Evolutionary conservation across 2,329 filamentous ascomycete genomes (phyloP).

Genomic region (Diaporthe capsici): DNA sequence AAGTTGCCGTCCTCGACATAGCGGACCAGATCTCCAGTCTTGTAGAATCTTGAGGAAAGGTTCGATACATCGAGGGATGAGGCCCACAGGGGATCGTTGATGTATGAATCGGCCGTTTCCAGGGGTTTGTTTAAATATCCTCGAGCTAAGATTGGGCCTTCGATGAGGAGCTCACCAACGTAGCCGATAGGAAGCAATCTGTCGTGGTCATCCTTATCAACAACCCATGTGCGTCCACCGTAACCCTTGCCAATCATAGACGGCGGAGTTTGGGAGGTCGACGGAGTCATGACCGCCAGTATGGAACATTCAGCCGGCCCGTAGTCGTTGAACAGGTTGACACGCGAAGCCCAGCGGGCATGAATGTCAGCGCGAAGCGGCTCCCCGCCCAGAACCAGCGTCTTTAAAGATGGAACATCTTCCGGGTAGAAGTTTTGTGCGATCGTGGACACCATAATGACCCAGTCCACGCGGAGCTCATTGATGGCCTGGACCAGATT

Average conservation of each 20-base stretch:
- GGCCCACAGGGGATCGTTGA: constrained; percentile 50
- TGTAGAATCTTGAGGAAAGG: neutral
- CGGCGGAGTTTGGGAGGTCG: neutral
- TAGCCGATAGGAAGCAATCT: constrained; percentile 62
- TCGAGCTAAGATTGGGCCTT: constrained; percentile 71
- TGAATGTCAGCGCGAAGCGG: neutral
- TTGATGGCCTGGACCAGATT: neutral
- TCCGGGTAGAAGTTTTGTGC: neutral
- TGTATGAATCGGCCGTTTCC: constrained; percentile 71
- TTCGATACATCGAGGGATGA: neutral
- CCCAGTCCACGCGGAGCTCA: neutral
- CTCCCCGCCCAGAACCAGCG: neutral
- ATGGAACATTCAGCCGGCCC: neutral
- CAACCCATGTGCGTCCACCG: constrained; percentile 56
- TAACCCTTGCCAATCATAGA: neutral
- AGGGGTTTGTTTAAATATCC: constrained; percentile 72
- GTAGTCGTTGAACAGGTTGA: neutral
- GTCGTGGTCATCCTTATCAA: constrained; percentile 62
- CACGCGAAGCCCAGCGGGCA: neutral
- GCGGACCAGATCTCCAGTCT: neutral
- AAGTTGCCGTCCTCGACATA: neutral
- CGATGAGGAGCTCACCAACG: constrained; percentile 67
- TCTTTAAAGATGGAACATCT: neutral
- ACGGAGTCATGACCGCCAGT: neutral
- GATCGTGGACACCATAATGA: neutral